phyloP scores from a whole-genome alignment of 495 filamentous ascomycete species.

The Platismatia glauca region DNA sequence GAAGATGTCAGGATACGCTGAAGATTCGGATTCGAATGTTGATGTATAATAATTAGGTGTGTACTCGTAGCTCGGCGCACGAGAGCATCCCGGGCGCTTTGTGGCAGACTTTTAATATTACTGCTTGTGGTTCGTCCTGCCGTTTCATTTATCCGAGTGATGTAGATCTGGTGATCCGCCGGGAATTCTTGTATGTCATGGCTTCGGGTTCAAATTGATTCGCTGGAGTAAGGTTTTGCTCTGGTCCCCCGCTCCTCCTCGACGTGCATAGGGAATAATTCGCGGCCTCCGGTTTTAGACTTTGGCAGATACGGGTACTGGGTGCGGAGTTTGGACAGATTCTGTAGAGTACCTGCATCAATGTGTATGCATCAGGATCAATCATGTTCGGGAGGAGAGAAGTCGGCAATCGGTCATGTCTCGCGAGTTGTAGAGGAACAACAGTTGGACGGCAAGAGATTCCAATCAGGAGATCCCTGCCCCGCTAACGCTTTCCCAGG shows the following conservation, averaged over 20 bases:
- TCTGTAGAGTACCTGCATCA: background rate
- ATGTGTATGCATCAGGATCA: background rate
- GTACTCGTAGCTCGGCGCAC: background rate
- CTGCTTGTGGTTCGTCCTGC: background rate
- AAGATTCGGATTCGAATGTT: conserved; percentile 12
- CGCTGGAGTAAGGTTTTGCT: background rate
- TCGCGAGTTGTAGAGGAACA: no score
- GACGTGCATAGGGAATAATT: no score
- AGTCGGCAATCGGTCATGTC: background rate
- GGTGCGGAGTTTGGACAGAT: background rate
- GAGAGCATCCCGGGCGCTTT: background rate
- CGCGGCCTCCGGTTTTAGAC: background rate
- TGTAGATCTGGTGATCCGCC: background rate
- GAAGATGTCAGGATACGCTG: conserved; percentile 24
- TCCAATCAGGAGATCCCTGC: background rate
- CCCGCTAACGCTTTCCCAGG: conserved; percentile 3
- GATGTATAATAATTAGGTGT: conserved; percentile 9
- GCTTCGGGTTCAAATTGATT: background rate
- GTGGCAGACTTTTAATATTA: background rate
- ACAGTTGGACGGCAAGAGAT: conserved; percentile 6
- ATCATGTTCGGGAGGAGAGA: background rate
- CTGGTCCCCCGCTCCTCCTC: background rate
- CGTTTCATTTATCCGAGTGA: background rate
- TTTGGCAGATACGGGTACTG: background rate
- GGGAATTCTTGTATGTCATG: background rate